Evolutionary conservation across 306 rosid species (phyloP).

Genomic region (Pueraria montana): DNA sequence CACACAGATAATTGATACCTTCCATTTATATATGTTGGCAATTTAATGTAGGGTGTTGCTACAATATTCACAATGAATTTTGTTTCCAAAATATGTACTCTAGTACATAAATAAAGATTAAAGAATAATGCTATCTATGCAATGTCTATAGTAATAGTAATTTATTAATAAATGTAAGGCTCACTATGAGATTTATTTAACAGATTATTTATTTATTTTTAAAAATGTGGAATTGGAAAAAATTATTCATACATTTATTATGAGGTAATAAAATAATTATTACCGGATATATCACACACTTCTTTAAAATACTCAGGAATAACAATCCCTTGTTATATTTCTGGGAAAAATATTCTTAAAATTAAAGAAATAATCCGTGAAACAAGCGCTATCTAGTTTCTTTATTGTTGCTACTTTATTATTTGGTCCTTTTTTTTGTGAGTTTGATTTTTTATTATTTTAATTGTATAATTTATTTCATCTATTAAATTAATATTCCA

Average conservation of each 20-base stretch:
- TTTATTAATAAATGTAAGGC: background rate
- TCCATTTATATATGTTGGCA: background rate
- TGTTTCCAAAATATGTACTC: background rate
- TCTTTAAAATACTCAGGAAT: no score
- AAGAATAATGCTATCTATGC: background rate
- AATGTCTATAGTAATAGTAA: background rate
- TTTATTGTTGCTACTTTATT: background rate
- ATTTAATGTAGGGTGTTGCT: slow-evolving; percentile 6
- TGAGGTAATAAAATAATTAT: no score
- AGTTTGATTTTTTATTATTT: background rate
- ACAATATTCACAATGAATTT: slow-evolving; percentile 6
- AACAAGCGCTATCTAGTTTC: no score
- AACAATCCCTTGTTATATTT: no score
- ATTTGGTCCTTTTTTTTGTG: background rate
- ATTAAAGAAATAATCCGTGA: no score
- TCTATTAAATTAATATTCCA: background rate
- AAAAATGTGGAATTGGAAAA: no score
- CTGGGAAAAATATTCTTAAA: no score
- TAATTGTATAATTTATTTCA: background rate
- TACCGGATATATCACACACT: no score
- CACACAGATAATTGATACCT: background rate
- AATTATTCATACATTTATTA: no score
- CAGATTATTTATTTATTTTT: no score
- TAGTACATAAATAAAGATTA: background rate
- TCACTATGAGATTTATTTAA: no score